Evolutionary conservation across 257 asterid genomes (phyloP).

Genomic region (Thymus mandschuricus): DNA sequence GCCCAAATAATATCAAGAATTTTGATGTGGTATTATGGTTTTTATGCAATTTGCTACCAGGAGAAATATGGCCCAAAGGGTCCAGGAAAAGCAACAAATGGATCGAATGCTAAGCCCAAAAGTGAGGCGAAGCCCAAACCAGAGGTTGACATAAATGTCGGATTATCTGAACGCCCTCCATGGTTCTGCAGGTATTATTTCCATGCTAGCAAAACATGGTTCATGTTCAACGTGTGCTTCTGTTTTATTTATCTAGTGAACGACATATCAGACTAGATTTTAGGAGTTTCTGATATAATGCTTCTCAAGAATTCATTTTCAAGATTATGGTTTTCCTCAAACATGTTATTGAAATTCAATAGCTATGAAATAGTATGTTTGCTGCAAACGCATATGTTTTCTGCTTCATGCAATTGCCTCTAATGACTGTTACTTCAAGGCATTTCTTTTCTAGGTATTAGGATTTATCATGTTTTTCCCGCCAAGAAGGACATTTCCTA

Average conservation of each 20-base stretch:
- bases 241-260: slow-evolving; percentile 24
- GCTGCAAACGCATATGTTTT: not conserved
- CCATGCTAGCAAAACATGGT: not conserved
- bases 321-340: not conserved
- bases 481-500: not conserved
- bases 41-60: slow-evolving; percentile 41
- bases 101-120: slow-evolving; percentile 53
- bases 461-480: not conserved
- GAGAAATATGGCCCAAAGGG: slow-evolving; percentile 98
- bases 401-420: not conserved
- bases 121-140: slow-evolving; percentile 65
- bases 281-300: not conserved
- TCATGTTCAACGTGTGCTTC: slow-evolving; percentile 13
- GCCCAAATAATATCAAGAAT: not conserved
- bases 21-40: slow-evolving; percentile 9
- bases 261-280: not conserved
- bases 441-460: not conserved
- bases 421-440: not conserved
- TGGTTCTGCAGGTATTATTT: slow-evolving; percentile 89
- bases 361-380: not conserved
- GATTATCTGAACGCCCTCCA: slow-evolving; percentile 80
- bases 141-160: slow-evolving; percentile 82
- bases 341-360: not conserved
- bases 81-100: slow-evolving; percentile 59
- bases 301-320: not conserved